Base-by-base conservation (phyloP, 345 rosid species). In the Eucalyptus albens region DNA sequence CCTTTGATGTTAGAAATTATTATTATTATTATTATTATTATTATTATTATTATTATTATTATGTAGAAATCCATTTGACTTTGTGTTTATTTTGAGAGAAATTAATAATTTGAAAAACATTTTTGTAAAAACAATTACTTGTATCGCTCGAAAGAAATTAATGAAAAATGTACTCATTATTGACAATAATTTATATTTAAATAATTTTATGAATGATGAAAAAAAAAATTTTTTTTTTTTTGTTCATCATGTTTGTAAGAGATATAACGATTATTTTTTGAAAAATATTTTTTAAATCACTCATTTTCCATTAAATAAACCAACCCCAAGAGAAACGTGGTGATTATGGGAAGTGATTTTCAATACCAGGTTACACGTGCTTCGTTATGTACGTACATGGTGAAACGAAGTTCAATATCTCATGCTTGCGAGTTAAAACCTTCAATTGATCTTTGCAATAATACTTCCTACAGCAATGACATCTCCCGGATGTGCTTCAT, bases 131-230 rank as follows among this genome's bases (percentile, higher is more conserved):
- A 29, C 7, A n/a, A 14, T 14, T 7, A 4, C 19, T 65, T 15
- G 5, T 29, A 65, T 65, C 1, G 9, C 3, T 0, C 0, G 5
- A n/a, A 62, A 6, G 14, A 27, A 27, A 7, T 27, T 13, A 27
- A 29, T 65, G 72, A 65, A 65, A 65, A 65, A 4, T 65, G 17
- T n/a, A n/a, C 8, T 65, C 19, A 29, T 29, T 29, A 65, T 29
- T 0, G 10, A 65, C 1, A n/a, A 15, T 29, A 65, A 29, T 65
- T 65, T 14, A 29, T 29, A 65, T 65, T n/a, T 65, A 65, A 19
- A n/a, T 7, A 29, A 0, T 65, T 29, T 65, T 3, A 13, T 29
- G 5, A 7, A n/a, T 0, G 4, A 53, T 53, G 59, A 53, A 15
- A 1, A n/a, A n/a, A n/a, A n/a, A n/a, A n/a, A n/a, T n/a, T n/a